phyloP scores from a whole-genome alignment of 768 basidiomycete genomes.

The Collybia sordida region DNA sequence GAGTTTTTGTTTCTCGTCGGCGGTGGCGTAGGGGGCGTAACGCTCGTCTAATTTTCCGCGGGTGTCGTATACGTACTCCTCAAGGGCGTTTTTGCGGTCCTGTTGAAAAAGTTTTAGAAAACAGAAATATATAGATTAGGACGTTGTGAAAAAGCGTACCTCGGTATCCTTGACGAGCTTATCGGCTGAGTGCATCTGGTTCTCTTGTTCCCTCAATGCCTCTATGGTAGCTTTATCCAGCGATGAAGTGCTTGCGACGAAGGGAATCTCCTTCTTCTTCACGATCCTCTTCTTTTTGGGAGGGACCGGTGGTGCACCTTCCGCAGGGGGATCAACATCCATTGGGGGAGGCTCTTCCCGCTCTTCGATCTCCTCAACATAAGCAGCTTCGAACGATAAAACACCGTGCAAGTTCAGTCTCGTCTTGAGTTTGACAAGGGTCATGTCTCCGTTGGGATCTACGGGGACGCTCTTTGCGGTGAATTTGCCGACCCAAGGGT shows the following conservation, averaged over 20 bases:
- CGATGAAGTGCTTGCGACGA: conserved; percentile 62
- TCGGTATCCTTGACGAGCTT: conserved; percentile 98
- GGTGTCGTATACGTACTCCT: conserved; percentile 98
- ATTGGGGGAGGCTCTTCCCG: conserved; percentile 69
- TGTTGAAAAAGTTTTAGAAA: conserved; percentile 24
- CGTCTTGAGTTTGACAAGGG: conserved; percentile 89
- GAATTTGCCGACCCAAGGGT: conserved; percentile 84
- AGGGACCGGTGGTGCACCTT: conserved; percentile 38
- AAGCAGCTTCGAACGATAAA: conserved; percentile 82
- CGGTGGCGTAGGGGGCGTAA: conserved; percentile 73
- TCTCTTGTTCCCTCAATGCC: conserved; percentile 75
- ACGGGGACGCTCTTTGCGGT: conserved; percentile 79
- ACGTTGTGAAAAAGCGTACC: conserved; percentile 42
- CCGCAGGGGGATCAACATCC: conserved; percentile 55
- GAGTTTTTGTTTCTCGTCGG: conserved; percentile 77
- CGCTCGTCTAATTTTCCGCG: conserved; percentile 90
- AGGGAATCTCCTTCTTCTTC: conserved; percentile 81
- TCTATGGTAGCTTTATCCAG: conserved; percentile 69
- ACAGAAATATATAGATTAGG: background rate
- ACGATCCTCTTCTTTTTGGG: conserved; percentile 87
- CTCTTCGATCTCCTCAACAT: conserved; percentile 82
- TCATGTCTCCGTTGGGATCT: conserved; percentile 67
- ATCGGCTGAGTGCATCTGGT: conserved; percentile 85
- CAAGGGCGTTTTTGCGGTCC: conserved; percentile 98
- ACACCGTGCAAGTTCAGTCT: conserved; percentile 85